Conservation (phyloP, 495 filamentous ascomycete genomes). For the Sporormia fimetaria region DNA sequence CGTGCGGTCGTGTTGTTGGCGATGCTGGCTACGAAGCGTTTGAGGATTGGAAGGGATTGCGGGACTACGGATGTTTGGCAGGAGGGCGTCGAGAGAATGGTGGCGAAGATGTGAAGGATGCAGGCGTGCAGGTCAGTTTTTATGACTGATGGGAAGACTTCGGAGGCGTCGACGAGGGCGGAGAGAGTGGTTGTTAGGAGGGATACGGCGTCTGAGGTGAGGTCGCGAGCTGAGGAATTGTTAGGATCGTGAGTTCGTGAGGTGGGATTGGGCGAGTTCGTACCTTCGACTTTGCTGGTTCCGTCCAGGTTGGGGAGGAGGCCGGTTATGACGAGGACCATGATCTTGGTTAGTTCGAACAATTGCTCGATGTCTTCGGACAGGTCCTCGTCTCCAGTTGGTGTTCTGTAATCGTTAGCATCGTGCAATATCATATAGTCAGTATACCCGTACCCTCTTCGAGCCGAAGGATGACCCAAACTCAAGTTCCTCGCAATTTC, state of each 20-base stretch:
- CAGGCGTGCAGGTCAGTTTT: slow-evolving; percentile 93
- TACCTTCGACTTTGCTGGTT: slow-evolving; percentile 40
- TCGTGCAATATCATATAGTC: too few species aligned
- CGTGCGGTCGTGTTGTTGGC: slow-evolving; percentile 33
- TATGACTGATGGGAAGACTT: slow-evolving; percentile 92
- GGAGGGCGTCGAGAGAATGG: slow-evolving; percentile 72
- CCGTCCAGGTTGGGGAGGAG: slow-evolving; percentile 79
- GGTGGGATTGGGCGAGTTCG: background rate
- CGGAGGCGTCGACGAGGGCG: slow-evolving; percentile 83
- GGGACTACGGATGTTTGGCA: slow-evolving; percentile 85
- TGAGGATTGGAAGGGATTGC: slow-evolving; percentile 81
- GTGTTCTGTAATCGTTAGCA: slow-evolving; percentile 12
- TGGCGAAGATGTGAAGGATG: slow-evolving; percentile 91
- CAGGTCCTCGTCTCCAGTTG: slow-evolving; percentile 50
- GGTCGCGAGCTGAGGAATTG: slow-evolving; percentile 44
- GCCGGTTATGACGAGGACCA: slow-evolving; percentile 81
- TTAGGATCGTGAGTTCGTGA: slow-evolving; percentile 9
- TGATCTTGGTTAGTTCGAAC: slow-evolving; percentile 90
- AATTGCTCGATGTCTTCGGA: slow-evolving; percentile 97
- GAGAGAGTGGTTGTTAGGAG: slow-evolving; percentile 71
- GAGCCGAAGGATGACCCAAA: slow-evolving; percentile 77
- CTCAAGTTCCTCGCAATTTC: slow-evolving; percentile 86
- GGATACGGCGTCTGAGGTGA: slow-evolving; percentile 70
- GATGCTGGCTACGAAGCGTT: slow-evolving; percentile 73
- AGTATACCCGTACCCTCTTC: slow-evolving; percentile 46